phyloP scores from a whole-genome alignment of 2,329 filamentous ascomycete species.

The Aspergillus candidus region DNA sequence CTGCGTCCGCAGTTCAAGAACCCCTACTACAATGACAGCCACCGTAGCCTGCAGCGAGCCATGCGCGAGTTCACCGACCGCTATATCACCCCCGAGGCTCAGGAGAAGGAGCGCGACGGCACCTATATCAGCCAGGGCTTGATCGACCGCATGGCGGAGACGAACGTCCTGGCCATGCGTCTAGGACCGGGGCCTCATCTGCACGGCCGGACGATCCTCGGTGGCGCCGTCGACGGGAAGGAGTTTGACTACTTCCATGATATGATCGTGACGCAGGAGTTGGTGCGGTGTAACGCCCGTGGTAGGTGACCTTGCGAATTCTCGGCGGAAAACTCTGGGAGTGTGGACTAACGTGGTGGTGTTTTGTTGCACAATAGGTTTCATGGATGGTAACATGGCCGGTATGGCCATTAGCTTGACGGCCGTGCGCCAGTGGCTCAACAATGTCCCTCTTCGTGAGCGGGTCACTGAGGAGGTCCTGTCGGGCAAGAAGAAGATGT shows the following conservation, averaged over 20 bases:
- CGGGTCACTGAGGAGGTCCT: conserved; percentile 66
- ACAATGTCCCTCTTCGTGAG: conserved; percentile 59
- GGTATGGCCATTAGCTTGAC: conserved; percentile 80
- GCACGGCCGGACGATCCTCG: conserved; percentile 62
- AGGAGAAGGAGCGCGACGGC: conserved; percentile 68
- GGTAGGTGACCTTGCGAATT: conserved; percentile 28
- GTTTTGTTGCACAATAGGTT: conserved; percentile 40
- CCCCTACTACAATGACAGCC: conserved; percentile 74
- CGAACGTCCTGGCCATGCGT: conserved; percentile 72
- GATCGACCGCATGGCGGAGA: conserved; percentile 71
- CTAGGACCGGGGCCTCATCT: conserved; percentile 77
- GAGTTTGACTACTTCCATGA: conserved; percentile 88
- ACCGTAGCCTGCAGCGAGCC: conserved; percentile 61
- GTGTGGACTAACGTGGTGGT: background rate
- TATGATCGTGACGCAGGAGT: conserved; percentile 67
- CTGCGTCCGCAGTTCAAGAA: conserved; percentile 68
- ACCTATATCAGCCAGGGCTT: conserved; percentile 63
- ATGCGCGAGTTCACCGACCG: conserved; percentile 67
- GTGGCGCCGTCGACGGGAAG: conserved; percentile 65
- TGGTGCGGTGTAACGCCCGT: conserved; percentile 62
- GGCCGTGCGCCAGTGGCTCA: conserved; percentile 72
- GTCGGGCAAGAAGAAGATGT: conserved; percentile 79
- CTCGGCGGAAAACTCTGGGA: background rate
- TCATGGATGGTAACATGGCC: conserved; percentile 80
- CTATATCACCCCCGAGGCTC: conserved; percentile 66